These are phyloP conservation scores for Cydonia oblonga DNA, from an alignment of 331 rosid species.

Conservation along the genomic window DNA sequence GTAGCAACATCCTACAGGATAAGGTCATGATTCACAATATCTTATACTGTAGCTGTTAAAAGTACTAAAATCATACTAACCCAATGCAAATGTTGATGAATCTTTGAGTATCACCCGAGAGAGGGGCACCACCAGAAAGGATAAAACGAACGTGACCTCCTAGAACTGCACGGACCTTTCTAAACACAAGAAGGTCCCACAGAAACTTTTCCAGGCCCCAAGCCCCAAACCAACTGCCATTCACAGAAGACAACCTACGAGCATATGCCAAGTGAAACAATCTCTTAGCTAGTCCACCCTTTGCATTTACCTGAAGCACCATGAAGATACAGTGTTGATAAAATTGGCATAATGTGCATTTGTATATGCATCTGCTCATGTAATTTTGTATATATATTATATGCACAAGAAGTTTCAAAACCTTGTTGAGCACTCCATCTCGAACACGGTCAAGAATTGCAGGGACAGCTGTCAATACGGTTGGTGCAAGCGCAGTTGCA, in stretches of 20 bases:
- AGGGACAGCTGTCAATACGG: constrained; percentile 87
- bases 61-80: constrained; percentile 29
- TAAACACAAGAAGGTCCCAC: constrained; percentile 75
- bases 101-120: constrained; percentile 82
- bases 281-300: constrained; percentile 67
- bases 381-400: not conserved
- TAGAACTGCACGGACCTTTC: constrained; percentile 70
- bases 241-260: constrained; percentile 70
- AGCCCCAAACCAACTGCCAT: constrained; percentile 97
- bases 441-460: constrained; percentile 98
- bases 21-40: not conserved
- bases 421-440: constrained; percentile 90
- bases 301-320: constrained; percentile 53
- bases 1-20: not conserved
- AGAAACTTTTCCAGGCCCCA: constrained; percentile 77
- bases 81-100: constrained; percentile 96
- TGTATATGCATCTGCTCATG: not conserved
- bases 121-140: constrained; percentile 98
- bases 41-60: not conserved
- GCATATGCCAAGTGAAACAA: constrained; percentile 82
- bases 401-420: constrained; percentile 22
- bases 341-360: not conserved
- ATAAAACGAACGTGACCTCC: constrained; percentile 82
- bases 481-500: constrained; percentile 61
- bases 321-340: constrained; percentile 13